These are phyloP conservation scores for Stentor roeselii DNA, from an alignment of 73 alveolate species.

Conservation along the genomic window DNA sequence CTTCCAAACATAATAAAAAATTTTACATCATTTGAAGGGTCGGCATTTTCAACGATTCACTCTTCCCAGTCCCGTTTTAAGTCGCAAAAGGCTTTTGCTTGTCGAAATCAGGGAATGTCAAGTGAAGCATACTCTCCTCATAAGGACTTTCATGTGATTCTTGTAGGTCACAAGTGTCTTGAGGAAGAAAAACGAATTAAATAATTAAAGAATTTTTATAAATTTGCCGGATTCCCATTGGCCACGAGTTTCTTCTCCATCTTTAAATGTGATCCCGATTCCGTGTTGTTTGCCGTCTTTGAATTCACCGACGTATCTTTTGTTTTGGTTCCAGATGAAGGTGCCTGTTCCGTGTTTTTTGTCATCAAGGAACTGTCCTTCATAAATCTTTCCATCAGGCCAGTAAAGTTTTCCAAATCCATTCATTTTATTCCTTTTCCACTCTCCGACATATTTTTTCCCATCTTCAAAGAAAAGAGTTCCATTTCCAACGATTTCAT, in stretches of 20 bases:
- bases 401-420: conserved; percentile 48
- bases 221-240: too few relatives aligned
- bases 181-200: too few relatives aligned
- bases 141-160: too few relatives aligned
- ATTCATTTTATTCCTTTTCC: conserved; percentile 17
- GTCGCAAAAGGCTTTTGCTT: too few relatives aligned
- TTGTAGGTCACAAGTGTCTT: too few relatives aligned
- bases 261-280: conserved; percentile 34
- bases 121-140: too few relatives aligned
- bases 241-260: not conserved
- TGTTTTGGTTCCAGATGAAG: not conserved
- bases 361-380: conserved; percentile 2
- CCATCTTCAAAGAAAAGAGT: conserved; percentile 36
- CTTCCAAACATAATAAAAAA: too few relatives aligned
- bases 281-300: conserved; percentile 58
- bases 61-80: too few relatives aligned
- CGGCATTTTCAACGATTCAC: too few relatives aligned
- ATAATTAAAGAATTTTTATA: too few relatives aligned
- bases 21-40: too few relatives aligned
- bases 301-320: conserved; percentile 52
- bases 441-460: conserved; percentile 40
- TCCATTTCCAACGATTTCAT: conserved; percentile 86
- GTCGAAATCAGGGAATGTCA: too few relatives aligned
- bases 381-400: conserved; percentile 54
- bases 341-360: conserved; percentile 3